These are phyloP conservation scores for Penicillium simplicissimum DNA, from an alignment of 495 filamentous ascomycete genomes.

Conservation along the genomic window DNA sequence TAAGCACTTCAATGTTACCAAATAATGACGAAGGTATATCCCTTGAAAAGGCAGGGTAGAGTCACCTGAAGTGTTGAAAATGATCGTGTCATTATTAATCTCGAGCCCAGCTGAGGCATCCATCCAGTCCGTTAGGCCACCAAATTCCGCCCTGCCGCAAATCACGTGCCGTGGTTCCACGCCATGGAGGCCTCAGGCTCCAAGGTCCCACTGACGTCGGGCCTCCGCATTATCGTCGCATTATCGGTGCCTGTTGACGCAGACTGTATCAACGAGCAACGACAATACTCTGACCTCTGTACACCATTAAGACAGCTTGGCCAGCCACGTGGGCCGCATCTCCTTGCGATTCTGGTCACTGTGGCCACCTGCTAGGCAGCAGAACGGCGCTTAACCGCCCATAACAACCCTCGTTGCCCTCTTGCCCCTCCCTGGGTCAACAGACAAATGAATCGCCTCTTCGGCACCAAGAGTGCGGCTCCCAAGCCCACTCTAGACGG, in stretches of 20 bases:
- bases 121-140: not conserved
- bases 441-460: conserved; percentile 89
- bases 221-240: conserved; percentile 17
- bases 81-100: not conserved
- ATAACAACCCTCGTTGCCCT: not conserved
- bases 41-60: not conserved
- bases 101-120: not conserved
- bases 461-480: conserved; percentile 81
- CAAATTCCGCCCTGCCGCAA: not conserved
- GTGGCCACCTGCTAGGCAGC: not conserved
- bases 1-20: not conserved
- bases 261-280: not conserved
- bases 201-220: conserved; percentile 25
- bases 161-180: no score
- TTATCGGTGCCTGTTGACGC: conserved; percentile 9
- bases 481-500: conserved; percentile 88
- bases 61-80: not conserved
- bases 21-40: not conserved
- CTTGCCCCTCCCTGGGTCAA: not conserved
- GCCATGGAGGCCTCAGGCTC: conserved; percentile 1
- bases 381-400: not conserved
- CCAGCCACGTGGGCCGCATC: not conserved
- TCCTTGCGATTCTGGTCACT: not conserved
- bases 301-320: not conserved
- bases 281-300: not conserved